Conservation (phyloP, 2,329 filamentous ascomycete species). For the Colletotrichum sp. region DNA sequence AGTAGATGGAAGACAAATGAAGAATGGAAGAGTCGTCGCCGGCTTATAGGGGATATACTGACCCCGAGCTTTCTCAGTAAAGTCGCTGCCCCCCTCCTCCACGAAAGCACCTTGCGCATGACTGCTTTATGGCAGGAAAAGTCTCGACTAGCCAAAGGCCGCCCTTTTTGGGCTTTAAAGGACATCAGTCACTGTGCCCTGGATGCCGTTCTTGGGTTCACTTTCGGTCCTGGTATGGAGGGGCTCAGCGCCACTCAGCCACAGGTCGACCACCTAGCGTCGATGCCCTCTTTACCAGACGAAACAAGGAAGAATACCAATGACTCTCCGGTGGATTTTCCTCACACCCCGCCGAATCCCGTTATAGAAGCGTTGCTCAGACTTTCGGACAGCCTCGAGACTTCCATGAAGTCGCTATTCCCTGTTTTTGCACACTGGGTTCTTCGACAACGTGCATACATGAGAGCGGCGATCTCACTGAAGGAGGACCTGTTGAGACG, state of each 20-base stretch:
- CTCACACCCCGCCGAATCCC: background rate
- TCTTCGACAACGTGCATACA: background rate
- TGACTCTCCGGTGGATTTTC: background rate
- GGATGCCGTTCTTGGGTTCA: constrained; percentile 33
- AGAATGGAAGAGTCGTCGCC: constrained; percentile 33
- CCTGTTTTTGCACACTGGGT: constrained; percentile 8
- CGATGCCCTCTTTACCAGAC: background rate
- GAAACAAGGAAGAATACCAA: too few relatives aligned
- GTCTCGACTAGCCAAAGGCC: constrained; percentile 28
- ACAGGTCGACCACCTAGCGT: background rate
- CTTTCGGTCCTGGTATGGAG: constrained; percentile 26
- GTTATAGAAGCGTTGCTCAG: constrained; percentile 2
- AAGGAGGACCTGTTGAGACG: background rate
- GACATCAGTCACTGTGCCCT: constrained; percentile 33
- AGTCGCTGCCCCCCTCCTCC: constrained; percentile 18
- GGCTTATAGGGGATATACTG: constrained; percentile 40
- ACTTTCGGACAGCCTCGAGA: constrained; percentile 1
- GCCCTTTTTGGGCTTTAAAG: constrained; percentile 31
- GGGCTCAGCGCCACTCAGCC: constrained; percentile 9
- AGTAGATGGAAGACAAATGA: constrained; percentile 34
- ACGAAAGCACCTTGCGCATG: constrained; percentile 31
- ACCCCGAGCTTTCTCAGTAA: constrained; percentile 34
- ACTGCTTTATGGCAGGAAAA: constrained; percentile 39
- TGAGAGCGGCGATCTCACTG: background rate
- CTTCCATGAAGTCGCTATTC: constrained; percentile 10